Conservation (phyloP, 2,329 filamentous ascomycete genomes). For the Tolypocladium tropicale region DNA sequence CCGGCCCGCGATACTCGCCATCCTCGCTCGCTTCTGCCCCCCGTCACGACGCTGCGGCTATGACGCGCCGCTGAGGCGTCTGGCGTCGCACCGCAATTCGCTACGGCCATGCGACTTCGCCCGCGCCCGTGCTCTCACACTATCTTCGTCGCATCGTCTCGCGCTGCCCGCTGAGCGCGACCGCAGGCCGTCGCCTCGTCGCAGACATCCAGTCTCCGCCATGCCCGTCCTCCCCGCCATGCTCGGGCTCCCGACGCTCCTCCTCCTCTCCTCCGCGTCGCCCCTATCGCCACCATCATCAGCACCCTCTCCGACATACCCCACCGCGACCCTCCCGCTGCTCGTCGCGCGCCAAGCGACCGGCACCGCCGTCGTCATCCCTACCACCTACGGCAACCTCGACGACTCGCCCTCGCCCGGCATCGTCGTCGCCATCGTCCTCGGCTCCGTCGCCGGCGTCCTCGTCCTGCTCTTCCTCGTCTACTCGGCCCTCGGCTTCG, state of each 20-base stretch:
- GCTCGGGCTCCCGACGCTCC: neutral
- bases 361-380: conserved; percentile 19
- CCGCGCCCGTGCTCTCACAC: neutral
- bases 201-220: neutral
- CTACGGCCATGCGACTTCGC: neutral
- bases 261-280: neutral
- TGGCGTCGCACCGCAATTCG: neutral
- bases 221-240: neutral
- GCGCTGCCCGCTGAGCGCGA: neutral
- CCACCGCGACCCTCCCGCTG: neutral
- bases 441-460: conserved; percentile 38
- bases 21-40: neutral
- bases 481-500: conserved; percentile 37
- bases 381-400: conserved; percentile 22
- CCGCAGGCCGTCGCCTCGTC: neutral
- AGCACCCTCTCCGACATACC: neutral
- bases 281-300: neutral
- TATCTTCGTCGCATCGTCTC: neutral
- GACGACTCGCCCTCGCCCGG: conserved; percentile 31
- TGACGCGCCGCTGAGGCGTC: neutral
- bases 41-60: neutral
- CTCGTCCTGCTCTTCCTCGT: conserved; percentile 41
- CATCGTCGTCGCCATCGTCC: conserved; percentile 31
- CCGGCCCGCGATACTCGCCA: neutral
- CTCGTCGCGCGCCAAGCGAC: conserved; percentile 6